Conservation (phyloP, 352 stramenopile species). For the Vaucheria bursata region DNA sequence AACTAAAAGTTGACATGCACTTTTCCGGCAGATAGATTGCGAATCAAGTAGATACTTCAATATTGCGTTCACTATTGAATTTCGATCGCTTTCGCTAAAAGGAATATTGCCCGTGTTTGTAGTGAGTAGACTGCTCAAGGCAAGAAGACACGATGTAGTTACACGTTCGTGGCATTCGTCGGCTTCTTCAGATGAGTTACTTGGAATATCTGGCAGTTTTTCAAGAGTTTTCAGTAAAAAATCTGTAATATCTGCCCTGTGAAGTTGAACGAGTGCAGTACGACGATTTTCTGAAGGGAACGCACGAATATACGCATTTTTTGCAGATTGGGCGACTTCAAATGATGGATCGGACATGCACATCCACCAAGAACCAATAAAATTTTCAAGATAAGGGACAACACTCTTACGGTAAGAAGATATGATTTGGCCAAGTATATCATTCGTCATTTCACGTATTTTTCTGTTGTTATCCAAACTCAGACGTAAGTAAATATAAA, state of each 20-base stretch:
- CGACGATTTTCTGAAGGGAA: conserved; percentile 17
- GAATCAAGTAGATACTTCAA: conserved; percentile 19
- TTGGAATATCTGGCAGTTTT: conserved; percentile 13
- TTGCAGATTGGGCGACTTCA: conserved; percentile 19
- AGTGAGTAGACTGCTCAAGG: conserved; percentile 20
- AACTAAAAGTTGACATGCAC: conserved; percentile 12
- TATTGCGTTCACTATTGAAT: background rate
- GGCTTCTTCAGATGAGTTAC: conserved; percentile 26
- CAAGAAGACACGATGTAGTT: conserved; percentile 14
- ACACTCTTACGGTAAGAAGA: conserved; percentile 29
- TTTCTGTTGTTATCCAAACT: conserved; percentile 23
- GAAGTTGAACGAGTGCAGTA: conserved; percentile 13
- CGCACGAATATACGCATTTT: conserved; percentile 22
- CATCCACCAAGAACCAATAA: conserved; percentile 39
- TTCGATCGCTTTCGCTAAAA: background rate
- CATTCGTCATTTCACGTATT: conserved; percentile 26
- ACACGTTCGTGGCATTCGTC: conserved; percentile 18
- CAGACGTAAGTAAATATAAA: conserved; percentile 43
- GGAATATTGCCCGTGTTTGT: conserved; percentile 13
- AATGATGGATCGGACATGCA: conserved; percentile 28
- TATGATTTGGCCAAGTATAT: conserved; percentile 24
- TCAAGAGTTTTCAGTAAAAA: conserved; percentile 21
- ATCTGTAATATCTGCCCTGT: conserved; percentile 17
- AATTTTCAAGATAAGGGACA: conserved; percentile 13
- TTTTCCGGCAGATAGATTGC: conserved; percentile 9